A percentile compares a stretch with the other conserved stretches of the same genome.
These are phyloP conservation scores for Hypoxylon fuscum DNA, from an alignment of 495 filamentous ascomycete species.

Conservation along the genomic window DNA sequence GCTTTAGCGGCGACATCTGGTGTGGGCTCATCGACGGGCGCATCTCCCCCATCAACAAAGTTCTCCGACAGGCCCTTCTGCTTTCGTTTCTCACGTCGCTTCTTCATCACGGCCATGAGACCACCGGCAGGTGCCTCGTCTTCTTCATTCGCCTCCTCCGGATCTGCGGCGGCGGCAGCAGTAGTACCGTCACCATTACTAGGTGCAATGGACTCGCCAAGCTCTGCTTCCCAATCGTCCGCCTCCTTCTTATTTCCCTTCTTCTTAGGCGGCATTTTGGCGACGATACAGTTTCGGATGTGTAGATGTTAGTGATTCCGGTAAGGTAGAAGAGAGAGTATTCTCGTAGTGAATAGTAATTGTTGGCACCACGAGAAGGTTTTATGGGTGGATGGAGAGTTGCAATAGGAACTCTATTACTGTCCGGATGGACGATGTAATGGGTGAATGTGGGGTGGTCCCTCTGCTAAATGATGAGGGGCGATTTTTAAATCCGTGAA, in stretches of 20 bases:
- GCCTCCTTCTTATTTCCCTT: slow-evolving; percentile 87
- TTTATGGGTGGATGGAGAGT: no score
- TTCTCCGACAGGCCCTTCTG: slow-evolving; percentile 88
- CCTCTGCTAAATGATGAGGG: slow-evolving; percentile 22
- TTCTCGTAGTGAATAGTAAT: no score
- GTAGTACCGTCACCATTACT: slow-evolving; percentile 54
- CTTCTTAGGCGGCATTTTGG: slow-evolving; percentile 89
- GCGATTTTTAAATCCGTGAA: slow-evolving; percentile 8
- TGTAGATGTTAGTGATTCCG: not conserved
- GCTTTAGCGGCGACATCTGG: slow-evolving; percentile 71
- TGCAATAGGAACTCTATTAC: not conserved
- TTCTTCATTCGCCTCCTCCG: slow-evolving; percentile 62
- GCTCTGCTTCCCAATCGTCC: slow-evolving; percentile 96
- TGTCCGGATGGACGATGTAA: not conserved
- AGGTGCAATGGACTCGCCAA: slow-evolving; percentile 76
- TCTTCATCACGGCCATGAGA: slow-evolving; percentile 85
- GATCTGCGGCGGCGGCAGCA: slow-evolving; percentile 47
- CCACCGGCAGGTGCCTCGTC: slow-evolving; percentile 65
- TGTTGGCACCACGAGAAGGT: no score
- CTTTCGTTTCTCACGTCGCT: slow-evolving; percentile 89
- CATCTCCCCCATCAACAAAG: slow-evolving; percentile 76
- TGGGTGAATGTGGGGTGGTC: slow-evolving; percentile 20
- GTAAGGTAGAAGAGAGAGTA: not conserved
- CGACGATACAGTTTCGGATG: not conserved
- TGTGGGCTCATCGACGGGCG: slow-evolving; percentile 56